A percentile compares a stretch with the other conserved stretches of the same genome.
Conservation (phyloP, 176 grass and related monocot species). For the Cymbopogon citratus region DNA sequence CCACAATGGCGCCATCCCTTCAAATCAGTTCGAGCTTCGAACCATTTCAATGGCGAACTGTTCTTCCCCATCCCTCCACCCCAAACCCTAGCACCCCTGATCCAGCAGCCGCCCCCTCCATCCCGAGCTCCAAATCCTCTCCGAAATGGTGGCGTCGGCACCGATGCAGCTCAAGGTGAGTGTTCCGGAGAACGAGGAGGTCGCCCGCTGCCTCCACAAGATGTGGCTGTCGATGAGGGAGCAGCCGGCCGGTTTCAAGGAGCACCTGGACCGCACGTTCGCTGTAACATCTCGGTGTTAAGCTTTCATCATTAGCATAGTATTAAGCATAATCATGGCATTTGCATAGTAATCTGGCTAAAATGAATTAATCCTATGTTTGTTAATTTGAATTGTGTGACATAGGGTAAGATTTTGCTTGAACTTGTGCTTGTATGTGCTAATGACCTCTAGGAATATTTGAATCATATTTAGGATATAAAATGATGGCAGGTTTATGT, state of each 20-base stretch:
- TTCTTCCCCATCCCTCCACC: not conserved
- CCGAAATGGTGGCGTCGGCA: slow-evolving; percentile 20
- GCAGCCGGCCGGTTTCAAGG: slow-evolving; percentile 30
- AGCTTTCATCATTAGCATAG: too few relatives aligned
- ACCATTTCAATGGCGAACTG: not conserved
- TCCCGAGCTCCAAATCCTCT: not conserved
- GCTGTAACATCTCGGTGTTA: too few relatives aligned
- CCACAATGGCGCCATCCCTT: not conserved
- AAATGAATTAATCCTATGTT: too few relatives aligned
- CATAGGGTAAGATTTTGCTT: too few relatives aligned
- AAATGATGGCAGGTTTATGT: too few relatives aligned
- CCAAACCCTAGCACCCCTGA: not conserved
- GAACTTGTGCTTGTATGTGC: too few relatives aligned
- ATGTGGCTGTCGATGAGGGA: slow-evolving; percentile 71
- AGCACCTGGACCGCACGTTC: slow-evolving; percentile 56
- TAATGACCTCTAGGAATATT: too few relatives aligned
- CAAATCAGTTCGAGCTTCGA: not conserved
- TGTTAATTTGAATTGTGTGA: too few relatives aligned
- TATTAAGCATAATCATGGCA: too few relatives aligned
- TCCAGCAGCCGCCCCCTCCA: not conserved
- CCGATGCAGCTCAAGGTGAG: slow-evolving; percentile 40
- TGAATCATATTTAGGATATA: too few relatives aligned
- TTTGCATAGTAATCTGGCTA: too few relatives aligned
- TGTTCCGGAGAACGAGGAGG: slow-evolving; percentile 66
- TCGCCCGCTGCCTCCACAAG: slow-evolving; percentile 44